Conservation (phyloP, 176 grass and related monocot genomes). For the Hyparrhenia diplandra region DNA sequence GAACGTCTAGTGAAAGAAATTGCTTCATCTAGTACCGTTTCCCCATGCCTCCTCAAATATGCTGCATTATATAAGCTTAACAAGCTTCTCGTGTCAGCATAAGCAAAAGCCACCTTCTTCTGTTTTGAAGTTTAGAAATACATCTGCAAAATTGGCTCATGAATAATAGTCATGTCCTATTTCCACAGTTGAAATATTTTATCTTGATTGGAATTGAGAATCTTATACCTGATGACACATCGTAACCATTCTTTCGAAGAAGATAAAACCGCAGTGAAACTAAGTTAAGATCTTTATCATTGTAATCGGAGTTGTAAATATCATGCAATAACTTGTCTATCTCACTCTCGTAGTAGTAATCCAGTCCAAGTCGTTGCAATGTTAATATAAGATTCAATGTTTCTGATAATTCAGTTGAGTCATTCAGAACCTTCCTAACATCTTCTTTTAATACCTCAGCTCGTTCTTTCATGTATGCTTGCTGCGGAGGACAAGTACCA, state of each 20-base stretch:
- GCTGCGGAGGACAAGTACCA: not conserved
- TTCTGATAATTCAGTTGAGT: not conserved
- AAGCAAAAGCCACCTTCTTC: conserved; percentile 10
- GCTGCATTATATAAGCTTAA: conserved; percentile 42
- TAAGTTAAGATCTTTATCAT: not conserved
- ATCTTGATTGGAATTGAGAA: not conserved
- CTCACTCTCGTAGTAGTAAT: conserved; percentile 23
- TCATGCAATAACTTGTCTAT: not conserved
- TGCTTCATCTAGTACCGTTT: conserved; percentile 32
- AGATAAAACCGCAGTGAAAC: conserved; percentile 38
- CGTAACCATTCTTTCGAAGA: conserved; percentile 28
- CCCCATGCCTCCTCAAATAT: conserved; percentile 23
- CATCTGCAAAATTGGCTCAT: not conserved
- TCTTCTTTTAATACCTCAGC: not conserved
- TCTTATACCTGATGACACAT: conserved; percentile 3
- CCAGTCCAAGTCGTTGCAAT: conserved; percentile 32
- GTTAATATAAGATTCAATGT: conserved; percentile 23
- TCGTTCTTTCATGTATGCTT: conserved; percentile 2
- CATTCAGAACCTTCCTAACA: not conserved
- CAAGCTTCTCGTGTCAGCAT: conserved; percentile 22
- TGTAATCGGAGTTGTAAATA: conserved; percentile 8
- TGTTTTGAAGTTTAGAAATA: conserved; percentile 18
- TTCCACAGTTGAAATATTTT: not conserved
- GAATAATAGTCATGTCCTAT: not conserved
- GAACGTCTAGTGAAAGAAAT: conserved; percentile 11